Percentiles rank a stretch among this genome's conserved stretches.
These are phyloP conservation scores for Rugosomyces carneus DNA, from an alignment of 1,284 basidiomycete genomes.

Conservation along the genomic window DNA sequence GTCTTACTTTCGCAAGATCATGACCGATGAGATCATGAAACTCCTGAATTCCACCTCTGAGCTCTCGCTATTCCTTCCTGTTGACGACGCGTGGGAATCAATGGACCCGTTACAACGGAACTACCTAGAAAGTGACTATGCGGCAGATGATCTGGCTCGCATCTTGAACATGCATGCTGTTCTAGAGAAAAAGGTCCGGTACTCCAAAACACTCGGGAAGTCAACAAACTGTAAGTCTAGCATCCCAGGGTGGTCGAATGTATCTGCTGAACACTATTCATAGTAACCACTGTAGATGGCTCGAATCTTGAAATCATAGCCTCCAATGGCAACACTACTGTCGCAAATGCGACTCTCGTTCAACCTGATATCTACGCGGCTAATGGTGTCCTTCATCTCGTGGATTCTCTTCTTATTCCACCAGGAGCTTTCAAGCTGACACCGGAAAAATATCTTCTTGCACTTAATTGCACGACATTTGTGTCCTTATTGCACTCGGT, in stretches of 20 bases:
- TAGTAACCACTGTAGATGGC: constrained; percentile 71
- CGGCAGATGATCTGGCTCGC: constrained; percentile 68
- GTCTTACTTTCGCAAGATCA: constrained; percentile 64
- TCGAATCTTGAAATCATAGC: constrained; percentile 56
- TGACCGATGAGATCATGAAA: constrained; percentile 50
- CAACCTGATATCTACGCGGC: constrained; percentile 83
- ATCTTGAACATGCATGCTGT: constrained; percentile 79
- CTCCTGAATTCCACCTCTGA: constrained; percentile 61
- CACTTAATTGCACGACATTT: constrained; percentile 87
- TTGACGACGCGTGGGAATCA: constrained; percentile 71
- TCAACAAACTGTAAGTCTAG: constrained; percentile 46
- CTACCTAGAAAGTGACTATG: constrained; percentile 84
- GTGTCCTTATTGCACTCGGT: constrained; percentile 84
- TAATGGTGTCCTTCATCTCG: constrained; percentile 92
- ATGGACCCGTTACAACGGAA: constrained; percentile 65
- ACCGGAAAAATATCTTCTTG: constrained; percentile 88
- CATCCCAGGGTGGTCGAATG: neutral
- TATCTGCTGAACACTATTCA: constrained; percentile 7
- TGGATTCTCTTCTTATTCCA: constrained; percentile 81
- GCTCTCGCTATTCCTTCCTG: constrained; percentile 87
- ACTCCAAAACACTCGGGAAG: constrained; percentile 57
- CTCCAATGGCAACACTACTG: constrained; percentile 45
- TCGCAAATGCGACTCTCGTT: constrained; percentile 63
- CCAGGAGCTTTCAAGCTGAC: constrained; percentile 74
- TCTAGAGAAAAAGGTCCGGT: constrained; percentile 48